Evolutionary conservation across 2,329 filamentous ascomycete genomes (phyloP), one percentile per base, ranked within the genome.

Genomic region (Nannizziopsis barbatae): DNA sequence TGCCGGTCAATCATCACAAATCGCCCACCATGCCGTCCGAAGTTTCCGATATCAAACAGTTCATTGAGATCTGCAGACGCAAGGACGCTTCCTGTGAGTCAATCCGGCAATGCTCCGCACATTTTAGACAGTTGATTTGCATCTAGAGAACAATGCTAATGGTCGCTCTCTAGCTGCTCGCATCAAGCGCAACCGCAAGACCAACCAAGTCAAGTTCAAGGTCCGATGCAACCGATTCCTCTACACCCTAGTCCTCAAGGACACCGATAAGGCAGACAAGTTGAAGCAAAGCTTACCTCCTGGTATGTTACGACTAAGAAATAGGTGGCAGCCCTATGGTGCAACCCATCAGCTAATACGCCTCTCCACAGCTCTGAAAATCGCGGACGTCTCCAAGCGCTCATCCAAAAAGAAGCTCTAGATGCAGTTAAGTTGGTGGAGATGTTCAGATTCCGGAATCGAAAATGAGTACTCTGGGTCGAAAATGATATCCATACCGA

Each of bases 41-140:
- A 86, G 84, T 95, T 73, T 86, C 82, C 71, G 92, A 96, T 72
- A 96, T 96, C 81, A 96, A 98, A 71, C 72, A 95, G 81, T 98
- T 98, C 86, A 94, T 98, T 74, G 92, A 96, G 84, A 95, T 98
- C 81, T 95, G 86, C 83, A 85, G 90, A 75, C 86, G 92, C 73
- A 94, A 95, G 80, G 93, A 98, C 83, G 92, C 92, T 72, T 93
- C 86, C 71, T 95, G 92, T 98, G 86, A 68, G 88, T 89, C 15
- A 41, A 45, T 8, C 7, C 7, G 12, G 5, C 35, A 2, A 7
- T 18, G 4, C 42, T 27, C 22, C 17, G 14, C 37, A 22, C 9
- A 7, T 35, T 5, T 18, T 8, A 47, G 43, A 22, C 7, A 31
- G 22, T 32, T 1, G 27, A 42, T 42, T 18, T n/a, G n/a, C 10